Evolutionary conservation across 2,329 filamentous ascomycete species (phyloP).

Genomic region (Apiospora rasikravindrae): DNA sequence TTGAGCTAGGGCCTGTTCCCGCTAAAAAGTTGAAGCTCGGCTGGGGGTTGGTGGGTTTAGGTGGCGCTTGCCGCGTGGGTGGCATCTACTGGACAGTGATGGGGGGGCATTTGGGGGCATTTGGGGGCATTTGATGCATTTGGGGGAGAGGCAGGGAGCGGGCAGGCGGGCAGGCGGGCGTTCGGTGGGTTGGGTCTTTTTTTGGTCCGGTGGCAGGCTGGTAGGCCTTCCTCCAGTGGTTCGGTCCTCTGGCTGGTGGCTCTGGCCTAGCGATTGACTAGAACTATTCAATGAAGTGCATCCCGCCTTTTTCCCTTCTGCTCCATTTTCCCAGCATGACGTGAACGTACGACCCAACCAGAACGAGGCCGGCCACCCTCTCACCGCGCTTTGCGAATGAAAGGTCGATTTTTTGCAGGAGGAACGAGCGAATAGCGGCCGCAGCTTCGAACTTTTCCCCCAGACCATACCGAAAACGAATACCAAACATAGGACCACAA

Average conservation of each 20-base stretch:
- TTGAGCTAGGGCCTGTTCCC: conserved; percentile 14
- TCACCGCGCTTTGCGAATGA: neutral
- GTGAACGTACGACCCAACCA: conserved; percentile 10
- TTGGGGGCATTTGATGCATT: too few relatives aligned
- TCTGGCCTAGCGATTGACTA: neutral
- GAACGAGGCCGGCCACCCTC: neutral
- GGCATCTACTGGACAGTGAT: neutral
- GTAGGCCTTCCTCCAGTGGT: too few relatives aligned
- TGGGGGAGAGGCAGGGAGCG: neutral
- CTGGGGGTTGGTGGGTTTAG: conserved; percentile 1
- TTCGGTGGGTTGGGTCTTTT: neutral
- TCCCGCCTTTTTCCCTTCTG: neutral
- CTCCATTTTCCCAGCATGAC: conserved; percentile 2
- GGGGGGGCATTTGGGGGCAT: too few relatives aligned
- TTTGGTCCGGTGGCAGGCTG: neutral
- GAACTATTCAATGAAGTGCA: neutral
- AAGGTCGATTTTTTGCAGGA: neutral
- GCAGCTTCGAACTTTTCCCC: neutral
- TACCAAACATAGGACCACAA: neutral
- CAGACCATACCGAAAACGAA: neutral
- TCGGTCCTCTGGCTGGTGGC: neutral
- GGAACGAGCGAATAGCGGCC: conserved; percentile 5
- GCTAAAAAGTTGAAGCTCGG: conserved; percentile 11
- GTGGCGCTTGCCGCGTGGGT: conserved; percentile 11
- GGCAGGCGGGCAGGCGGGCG: too few relatives aligned